A percentile compares a stretch with the other conserved stretches of the same genome.
These are phyloP conservation scores for Trichophyton rubrum DNA, from an alignment of 2,329 filamentous ascomycete species.

Conservation along the genomic window DNA sequence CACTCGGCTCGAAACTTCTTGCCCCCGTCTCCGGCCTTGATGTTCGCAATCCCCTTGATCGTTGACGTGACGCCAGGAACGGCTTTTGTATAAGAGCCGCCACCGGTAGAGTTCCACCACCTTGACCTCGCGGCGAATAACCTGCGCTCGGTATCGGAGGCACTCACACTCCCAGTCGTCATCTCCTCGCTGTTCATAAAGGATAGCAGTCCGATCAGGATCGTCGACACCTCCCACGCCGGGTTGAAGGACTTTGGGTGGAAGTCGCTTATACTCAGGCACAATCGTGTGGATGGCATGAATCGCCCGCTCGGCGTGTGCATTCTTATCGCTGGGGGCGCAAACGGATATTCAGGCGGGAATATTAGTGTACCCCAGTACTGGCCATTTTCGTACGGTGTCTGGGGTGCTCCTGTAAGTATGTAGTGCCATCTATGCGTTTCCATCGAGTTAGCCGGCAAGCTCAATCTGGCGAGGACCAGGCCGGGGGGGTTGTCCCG, in stretches of 20 bases:
- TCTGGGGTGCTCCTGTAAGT: conserved; percentile 84
- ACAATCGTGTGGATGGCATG: conserved; percentile 80
- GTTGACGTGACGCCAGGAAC: conserved; percentile 40
- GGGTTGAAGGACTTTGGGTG: conserved; percentile 97
- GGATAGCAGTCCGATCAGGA: conserved; percentile 80
- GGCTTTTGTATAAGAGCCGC: conserved; percentile 52
- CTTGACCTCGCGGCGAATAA: conserved; percentile 63
- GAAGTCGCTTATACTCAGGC: conserved; percentile 92
- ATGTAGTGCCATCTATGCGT: conserved; percentile 73
- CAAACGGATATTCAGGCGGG: conserved; percentile 92
- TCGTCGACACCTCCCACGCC: conserved; percentile 95
- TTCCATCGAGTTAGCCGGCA: neutral
- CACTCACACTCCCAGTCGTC: conserved; percentile 82
- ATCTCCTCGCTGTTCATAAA: conserved; percentile 99
- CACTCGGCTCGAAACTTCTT: conserved; percentile 82
- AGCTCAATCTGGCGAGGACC: neutral
- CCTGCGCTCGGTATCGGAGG: conserved; percentile 62
- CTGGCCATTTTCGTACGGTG: conserved; percentile 86
- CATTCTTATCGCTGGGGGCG: conserved; percentile 95
- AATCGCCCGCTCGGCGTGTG: conserved; percentile 95
- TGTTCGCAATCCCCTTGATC: conserved; percentile 58
- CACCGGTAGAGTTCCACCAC: conserved; percentile 96
- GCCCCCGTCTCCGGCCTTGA: conserved; percentile 85
- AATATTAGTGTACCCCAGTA: conserved; percentile 98
- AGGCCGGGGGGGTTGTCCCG: neutral